Evolutionary conservation across 2,329 filamentous ascomycete genomes (phyloP).

Genomic region (Fusarium annulatum): DNA sequence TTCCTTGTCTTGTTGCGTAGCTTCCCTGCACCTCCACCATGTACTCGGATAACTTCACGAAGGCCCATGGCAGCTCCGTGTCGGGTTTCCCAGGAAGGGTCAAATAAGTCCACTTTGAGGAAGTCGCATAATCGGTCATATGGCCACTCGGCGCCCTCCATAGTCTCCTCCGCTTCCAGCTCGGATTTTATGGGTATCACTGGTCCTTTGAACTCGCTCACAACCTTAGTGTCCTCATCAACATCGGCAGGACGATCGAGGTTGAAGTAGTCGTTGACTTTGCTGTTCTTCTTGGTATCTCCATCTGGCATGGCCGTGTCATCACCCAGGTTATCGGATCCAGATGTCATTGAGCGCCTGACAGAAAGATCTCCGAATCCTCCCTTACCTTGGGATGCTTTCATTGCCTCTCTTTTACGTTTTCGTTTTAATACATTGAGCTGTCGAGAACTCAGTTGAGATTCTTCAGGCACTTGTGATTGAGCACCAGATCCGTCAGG

Average conservation of each 20-base stretch:
- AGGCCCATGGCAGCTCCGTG: conserved; percentile 97
- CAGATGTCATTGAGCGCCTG: conserved; percentile 69
- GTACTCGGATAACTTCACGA: conserved; percentile 90
- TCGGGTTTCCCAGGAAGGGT: conserved; percentile 92
- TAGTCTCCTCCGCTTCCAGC: conserved; percentile 79
- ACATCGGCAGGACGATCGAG: conserved; percentile 80
- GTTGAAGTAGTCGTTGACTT: conserved; percentile 87
- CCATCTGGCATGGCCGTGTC: conserved; percentile 65
- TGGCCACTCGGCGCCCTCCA: conserved; percentile 89
- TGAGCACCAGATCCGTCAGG: conserved; percentile 54
- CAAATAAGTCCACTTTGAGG: conserved; percentile 92
- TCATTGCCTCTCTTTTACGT: conserved; percentile 88
- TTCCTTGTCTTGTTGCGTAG: conserved; percentile 73
- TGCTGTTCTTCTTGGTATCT: conserved; percentile 70
- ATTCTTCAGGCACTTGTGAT: conserved; percentile 67
- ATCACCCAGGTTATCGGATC: conserved; percentile 70
- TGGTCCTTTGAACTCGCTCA: conserved; percentile 94
- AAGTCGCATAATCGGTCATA: conserved; percentile 95
- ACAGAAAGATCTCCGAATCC: conserved; percentile 88
- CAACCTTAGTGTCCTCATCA: conserved; percentile 91
- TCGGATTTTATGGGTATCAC: conserved; percentile 85
- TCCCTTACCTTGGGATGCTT: conserved; percentile 86
- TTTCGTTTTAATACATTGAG: conserved; percentile 95
- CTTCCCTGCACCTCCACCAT: conserved; percentile 88
- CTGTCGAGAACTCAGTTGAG: conserved; percentile 87